Conservation (phyloP, 768 basidiomycete genomes). For the Rhodotorula paludigena region DNA sequence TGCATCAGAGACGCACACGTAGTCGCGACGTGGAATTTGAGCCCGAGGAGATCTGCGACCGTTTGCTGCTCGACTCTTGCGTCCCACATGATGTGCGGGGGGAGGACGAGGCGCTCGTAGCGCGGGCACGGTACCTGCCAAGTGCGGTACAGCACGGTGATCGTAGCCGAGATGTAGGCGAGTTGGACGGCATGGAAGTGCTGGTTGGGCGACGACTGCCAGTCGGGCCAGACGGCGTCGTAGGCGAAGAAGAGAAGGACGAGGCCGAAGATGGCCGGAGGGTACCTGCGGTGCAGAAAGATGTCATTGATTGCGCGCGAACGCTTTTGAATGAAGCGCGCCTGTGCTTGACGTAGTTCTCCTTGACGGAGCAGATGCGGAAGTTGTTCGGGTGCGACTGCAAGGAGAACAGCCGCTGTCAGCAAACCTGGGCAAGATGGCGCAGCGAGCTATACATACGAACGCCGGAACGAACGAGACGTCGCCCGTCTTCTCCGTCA, state of each 20-base stretch:
- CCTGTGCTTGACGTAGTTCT: background rate
- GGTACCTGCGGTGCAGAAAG: background rate
- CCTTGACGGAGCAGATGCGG: background rate
- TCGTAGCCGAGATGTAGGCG: background rate
- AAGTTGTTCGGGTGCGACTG: background rate
- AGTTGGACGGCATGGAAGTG: too few species aligned
- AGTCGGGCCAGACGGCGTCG: background rate
- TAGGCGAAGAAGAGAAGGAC: constrained; percentile 2
- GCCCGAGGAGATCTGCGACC: too few species aligned
- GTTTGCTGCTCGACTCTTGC: background rate
- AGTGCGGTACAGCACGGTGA: background rate
- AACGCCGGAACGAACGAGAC: background rate
- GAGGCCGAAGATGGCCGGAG: background rate
- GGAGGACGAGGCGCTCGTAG: background rate
- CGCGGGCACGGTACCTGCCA: constrained; percentile 2
- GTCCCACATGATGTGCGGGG: background rate
- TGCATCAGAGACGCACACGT: too few species aligned
- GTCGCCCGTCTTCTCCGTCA: background rate
- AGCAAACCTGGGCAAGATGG: background rate
- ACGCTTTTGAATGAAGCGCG: background rate
- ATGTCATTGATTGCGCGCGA: background rate
- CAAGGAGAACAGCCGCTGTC: background rate
- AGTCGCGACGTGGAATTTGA: too few species aligned
- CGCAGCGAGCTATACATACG: background rate
- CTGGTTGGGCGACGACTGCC: background rate